Percentiles rank a stretch among this genome's conserved stretches.
Evolutionary conservation across 345 rosid genomes (phyloP).

Genomic region (Euphorbia peplus): DNA sequence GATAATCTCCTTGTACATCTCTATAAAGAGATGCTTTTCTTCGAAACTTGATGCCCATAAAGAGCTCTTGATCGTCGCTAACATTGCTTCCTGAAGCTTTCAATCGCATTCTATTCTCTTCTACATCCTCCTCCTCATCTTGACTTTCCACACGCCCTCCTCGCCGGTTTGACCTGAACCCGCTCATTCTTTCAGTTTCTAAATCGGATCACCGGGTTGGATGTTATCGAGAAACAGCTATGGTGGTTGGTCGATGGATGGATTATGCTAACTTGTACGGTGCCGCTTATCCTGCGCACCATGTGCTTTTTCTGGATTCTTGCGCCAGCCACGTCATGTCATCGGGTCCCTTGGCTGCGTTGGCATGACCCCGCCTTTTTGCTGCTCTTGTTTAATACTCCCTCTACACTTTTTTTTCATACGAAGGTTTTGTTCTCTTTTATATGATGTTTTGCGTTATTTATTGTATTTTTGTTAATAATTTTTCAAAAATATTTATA

Average conservation of each 20-base stretch:
- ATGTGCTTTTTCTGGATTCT: conserved; percentile 5
- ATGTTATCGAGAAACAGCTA: neutral
- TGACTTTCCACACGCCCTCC: conserved; percentile 55
- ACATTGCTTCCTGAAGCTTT: conserved; percentile 41
- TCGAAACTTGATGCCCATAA: conserved; percentile 76
- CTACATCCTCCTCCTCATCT: conserved; percentile 19
- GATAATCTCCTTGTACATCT: conserved; percentile 77
- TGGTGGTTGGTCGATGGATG: neutral
- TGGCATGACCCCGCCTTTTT: neutral
- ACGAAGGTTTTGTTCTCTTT: too few species aligned
- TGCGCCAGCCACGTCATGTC: neutral
- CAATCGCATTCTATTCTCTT: conserved; percentile 27
- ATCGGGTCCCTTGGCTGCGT: neutral
- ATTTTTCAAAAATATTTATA: too few species aligned
- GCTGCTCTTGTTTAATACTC: too few species aligned
- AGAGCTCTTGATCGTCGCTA: conserved; percentile 75
- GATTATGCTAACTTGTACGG: neutral
- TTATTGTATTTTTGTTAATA: too few species aligned
- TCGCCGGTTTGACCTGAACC: conserved; percentile 33
- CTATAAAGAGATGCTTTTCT: conserved; percentile 78
- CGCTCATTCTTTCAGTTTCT: conserved; percentile 32
- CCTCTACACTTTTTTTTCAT: too few species aligned
- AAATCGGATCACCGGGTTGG: neutral
- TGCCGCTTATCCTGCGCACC: conserved; percentile 5
- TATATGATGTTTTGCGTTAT: too few species aligned